These are phyloP conservation scores for Macaranga tanarius DNA, from an alignment of 441 rosid genomes.

Conservation along the genomic window DNA sequence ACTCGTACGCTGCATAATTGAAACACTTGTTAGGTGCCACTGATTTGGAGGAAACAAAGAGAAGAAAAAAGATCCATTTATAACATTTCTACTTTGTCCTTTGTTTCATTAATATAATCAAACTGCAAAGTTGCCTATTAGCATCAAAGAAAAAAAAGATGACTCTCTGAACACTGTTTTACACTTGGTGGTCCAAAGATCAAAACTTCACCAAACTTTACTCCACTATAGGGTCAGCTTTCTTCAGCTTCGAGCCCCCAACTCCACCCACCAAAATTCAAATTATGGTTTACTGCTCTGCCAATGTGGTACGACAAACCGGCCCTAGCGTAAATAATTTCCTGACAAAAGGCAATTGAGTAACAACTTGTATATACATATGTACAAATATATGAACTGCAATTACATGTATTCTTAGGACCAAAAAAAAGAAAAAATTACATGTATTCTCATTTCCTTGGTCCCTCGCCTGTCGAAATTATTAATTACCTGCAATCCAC, in stretches of 20 bases:
- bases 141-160: not conserved
- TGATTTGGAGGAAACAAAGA: slow-evolving; percentile 16
- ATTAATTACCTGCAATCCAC: too few relatives aligned
- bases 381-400: not conserved
- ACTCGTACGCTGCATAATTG: too few relatives aligned
- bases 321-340: not conserved
- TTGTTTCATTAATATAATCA: not conserved
- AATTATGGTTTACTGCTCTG: not conserved
- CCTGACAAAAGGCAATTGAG: slow-evolving; percentile 1
- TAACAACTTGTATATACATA: not conserved
- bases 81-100: not conserved
- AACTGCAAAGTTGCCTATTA: not conserved
- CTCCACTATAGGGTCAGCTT: slow-evolving; percentile 7
- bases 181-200: not conserved
- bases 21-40: not conserved
- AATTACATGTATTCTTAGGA: too few relatives aligned
- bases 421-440: too few relatives aligned
- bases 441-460: too few relatives aligned
- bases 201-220: not conserved
- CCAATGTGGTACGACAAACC: not conserved
- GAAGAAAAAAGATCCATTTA: too few relatives aligned
- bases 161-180: not conserved
- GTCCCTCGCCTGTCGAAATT: too few relatives aligned
- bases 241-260: slow-evolving; percentile 23
- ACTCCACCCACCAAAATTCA: not conserved